Evolutionary conservation across 768 basidiomycete genomes (phyloP).

Genomic region (Termitomyces sp.): DNA sequence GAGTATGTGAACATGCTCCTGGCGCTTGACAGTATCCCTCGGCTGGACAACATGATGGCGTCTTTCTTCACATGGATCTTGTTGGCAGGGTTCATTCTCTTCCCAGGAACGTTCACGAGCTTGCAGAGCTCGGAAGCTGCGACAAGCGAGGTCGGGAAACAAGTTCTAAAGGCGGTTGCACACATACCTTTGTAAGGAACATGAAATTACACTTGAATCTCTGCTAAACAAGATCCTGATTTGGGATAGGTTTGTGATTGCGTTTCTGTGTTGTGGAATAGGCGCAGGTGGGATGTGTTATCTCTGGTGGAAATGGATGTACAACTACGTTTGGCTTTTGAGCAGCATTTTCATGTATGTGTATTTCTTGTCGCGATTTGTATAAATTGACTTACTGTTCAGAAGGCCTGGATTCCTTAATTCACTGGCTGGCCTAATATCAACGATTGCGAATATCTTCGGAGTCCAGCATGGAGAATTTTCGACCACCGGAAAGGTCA

Average conservation of each 20-base stretch:
- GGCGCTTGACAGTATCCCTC: slow-evolving; percentile 51
- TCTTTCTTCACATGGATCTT: slow-evolving; percentile 61
- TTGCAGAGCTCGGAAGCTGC: slow-evolving; percentile 25
- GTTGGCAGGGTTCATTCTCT: slow-evolving; percentile 56
- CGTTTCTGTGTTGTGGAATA: slow-evolving; percentile 48
- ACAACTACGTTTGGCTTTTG: slow-evolving; percentile 53
- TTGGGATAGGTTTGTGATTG: slow-evolving; percentile 42
- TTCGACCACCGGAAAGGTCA: slow-evolving; percentile 34
- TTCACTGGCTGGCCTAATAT: slow-evolving; percentile 50
- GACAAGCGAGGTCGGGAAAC: slow-evolving; percentile 22
- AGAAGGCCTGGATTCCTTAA: slow-evolving; percentile 52
- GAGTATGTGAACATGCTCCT: slow-evolving; percentile 59
- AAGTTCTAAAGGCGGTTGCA: slow-evolving; percentile 31
- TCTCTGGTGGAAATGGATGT: slow-evolving; percentile 55
- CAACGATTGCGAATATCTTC: slow-evolving; percentile 45
- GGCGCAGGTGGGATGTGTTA: slow-evolving; percentile 50
- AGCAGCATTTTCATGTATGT: slow-evolving; percentile 54
- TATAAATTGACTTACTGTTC: not conserved
- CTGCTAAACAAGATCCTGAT: not conserved
- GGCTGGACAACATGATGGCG: slow-evolving; percentile 41
- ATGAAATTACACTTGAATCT: not conserved
- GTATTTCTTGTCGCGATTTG: not conserved
- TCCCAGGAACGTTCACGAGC: slow-evolving; percentile 57
- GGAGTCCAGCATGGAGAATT: slow-evolving; percentile 43
- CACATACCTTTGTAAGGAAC: slow-evolving; percentile 36